Evolutionary conservation across 306 rosid genomes (phyloP), one percentile per base, ranked within the genome.

Genomic region (Prunus kanzakura): DNA sequence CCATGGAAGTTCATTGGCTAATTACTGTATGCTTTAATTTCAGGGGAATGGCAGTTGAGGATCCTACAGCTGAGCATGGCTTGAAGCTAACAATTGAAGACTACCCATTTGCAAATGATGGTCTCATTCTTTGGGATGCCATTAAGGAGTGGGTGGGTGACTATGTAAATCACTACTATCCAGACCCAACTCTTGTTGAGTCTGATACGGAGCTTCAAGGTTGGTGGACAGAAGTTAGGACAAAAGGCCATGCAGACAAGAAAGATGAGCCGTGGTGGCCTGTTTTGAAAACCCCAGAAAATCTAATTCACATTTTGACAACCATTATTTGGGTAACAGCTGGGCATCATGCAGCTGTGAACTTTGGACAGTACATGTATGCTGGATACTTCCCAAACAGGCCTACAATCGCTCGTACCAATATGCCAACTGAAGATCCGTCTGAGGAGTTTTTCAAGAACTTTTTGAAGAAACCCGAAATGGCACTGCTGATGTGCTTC

Each of bases 221-320:
- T 18, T 84, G 87, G 87, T 84, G 87, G 87, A 77, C 82, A 35
- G 87, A 84, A 64, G 79, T 84, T 32, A 64, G 82, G 68, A 77
- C 82, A 23, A 38, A 65, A 57, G 87, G 87, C 25, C 84, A 80
- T 14, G 87, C 64, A 23, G 84, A 84, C 79, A 83, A 83, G 45
- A 83, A 83, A 27, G 83, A 83, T 22, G 86, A 83, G 43, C 78
- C 86, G n/a, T 83, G 87, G 84, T 84, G 87, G 84, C 84, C 82
- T n/a, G 75, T 54, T 23, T 57, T 84, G 54, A 27, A 80, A 57
- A 73, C 67, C 45, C 65, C 66, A 18, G 16, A 80, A 69, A 78
- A 73, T 50, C 72, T 84, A 0, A 55, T 77, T 25, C 79, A 80
- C 4, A 64, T 77, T 70, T 3, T 80, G 19, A 77, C 84, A 7